A percentile compares a stretch with the other conserved stretches of the same genome.
Evolutionary conservation across 2,329 filamentous ascomycete genomes (phyloP).

Genomic region (Colletotrichum lentis): DNA sequence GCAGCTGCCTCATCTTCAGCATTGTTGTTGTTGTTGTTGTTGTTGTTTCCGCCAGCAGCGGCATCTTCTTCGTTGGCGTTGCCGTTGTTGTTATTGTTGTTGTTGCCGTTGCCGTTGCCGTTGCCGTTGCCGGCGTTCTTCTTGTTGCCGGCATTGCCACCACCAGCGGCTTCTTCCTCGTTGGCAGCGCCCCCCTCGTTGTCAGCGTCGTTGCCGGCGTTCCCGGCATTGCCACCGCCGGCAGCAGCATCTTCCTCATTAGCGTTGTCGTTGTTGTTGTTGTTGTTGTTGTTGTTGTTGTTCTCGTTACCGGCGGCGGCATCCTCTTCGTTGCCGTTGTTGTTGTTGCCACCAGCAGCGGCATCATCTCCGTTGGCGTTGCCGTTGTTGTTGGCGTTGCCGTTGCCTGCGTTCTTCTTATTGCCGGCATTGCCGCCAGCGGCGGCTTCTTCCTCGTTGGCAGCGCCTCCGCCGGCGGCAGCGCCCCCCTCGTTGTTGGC

Average conservation of each 20-base stretch:
- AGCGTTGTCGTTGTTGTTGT: background rate
- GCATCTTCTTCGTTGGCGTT: slow-evolving; percentile 3
- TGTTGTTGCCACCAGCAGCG: background rate
- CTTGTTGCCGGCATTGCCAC: background rate
- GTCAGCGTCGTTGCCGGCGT: no score
- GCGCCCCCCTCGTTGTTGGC: background rate
- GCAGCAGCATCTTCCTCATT: background rate
- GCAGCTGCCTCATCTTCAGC: background rate
- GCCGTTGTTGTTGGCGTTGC: background rate
- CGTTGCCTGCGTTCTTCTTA: background rate
- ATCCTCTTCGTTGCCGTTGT: background rate
- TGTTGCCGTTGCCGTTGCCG: background rate
- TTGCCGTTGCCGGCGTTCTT: background rate
- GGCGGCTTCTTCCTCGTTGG: background rate
- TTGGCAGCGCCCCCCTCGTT: no score
- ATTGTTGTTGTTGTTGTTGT: background rate
- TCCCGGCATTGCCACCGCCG: background rate
- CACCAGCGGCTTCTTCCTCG: background rate
- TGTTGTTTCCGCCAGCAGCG: background rate
- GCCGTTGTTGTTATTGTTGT: background rate
- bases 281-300: background rate
- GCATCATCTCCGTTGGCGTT: slow-evolving; percentile 1
- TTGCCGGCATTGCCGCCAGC: background rate
- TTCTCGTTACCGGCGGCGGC: background rate
- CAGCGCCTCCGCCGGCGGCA: background rate